Conservation (phyloP, 2,329 filamentous ascomycete species). For the Chaetomium olivaceum region DNA sequence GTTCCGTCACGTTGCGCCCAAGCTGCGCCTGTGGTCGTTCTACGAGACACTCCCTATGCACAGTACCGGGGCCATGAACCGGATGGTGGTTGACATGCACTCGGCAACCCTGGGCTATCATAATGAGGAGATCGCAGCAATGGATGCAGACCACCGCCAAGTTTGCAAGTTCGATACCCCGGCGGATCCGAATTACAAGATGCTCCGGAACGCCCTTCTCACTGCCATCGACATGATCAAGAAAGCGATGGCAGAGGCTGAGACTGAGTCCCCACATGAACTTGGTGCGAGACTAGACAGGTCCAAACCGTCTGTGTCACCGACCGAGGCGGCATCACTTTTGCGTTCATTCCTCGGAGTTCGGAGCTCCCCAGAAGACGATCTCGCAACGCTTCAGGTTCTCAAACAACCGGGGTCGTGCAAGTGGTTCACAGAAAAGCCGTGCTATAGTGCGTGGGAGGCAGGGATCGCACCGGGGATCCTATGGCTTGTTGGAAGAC, state of each 20-base stretch:
- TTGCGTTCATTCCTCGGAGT: constrained; percentile 27
- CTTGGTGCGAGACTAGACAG: too few relatives aligned
- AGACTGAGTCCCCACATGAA: too few relatives aligned
- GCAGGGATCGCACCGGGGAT: constrained; percentile 23
- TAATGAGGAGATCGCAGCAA: constrained; percentile 35
- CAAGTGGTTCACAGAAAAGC: constrained; percentile 36
- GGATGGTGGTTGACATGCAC: constrained; percentile 39
- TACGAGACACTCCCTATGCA: constrained; percentile 44
- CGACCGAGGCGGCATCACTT: too few relatives aligned
- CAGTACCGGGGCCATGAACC: constrained; percentile 32
- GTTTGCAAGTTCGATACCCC: constrained; percentile 41
- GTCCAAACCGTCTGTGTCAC: too few relatives aligned
- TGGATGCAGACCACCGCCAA: constrained; percentile 41
- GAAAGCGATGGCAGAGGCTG: neutral
- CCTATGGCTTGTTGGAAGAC: constrained; percentile 38
- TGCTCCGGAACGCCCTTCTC: constrained; percentile 37
- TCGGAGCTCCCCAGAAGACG: constrained; percentile 31
- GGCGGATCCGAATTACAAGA: constrained; percentile 38
- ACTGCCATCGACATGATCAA: constrained; percentile 35
- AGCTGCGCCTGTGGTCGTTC: constrained; percentile 46
- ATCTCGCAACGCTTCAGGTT: constrained; percentile 32
- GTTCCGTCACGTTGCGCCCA: constrained; percentile 44
- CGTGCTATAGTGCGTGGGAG: constrained; percentile 33
- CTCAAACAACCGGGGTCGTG: constrained; percentile 37
- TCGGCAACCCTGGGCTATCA: constrained; percentile 33